Evolutionary conservation across 139 green algal genomes (phyloP), one percentile per base, ranked within the genome.

Genomic region (Tetratostichococcus sp.): DNA sequence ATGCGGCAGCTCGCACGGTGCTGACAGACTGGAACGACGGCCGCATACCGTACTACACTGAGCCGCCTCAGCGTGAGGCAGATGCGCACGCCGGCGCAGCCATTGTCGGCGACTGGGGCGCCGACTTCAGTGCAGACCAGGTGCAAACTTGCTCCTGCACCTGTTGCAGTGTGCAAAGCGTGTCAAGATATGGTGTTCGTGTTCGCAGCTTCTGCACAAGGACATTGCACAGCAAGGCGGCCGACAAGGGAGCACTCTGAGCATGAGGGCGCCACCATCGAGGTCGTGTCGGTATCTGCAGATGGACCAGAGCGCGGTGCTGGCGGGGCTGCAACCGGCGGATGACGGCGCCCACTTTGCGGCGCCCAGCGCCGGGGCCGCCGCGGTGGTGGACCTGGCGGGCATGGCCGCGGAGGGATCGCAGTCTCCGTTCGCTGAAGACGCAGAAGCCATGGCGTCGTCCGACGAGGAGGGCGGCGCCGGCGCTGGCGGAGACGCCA

Each of bases 1-100:
- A 81, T 65, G 88, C 84, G 16, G 87, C 89, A 0, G 94, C 92
- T 0, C 77, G 77, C 22, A 85, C 96, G 30, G 83, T 97, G n/a
- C 85, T 98, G 35, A 81, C 92, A 74, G 95, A 99, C 83, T 99
- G 96, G 96, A 96, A 96, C 79, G 85, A 89, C 59, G 96, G 96
- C 33, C 84, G 82, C 62, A 97, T 98, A 69, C 89, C 91, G 1
- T 98, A 93, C 89, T 97, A 89, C 89, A 98, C 92, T 14, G 50
- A 86, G 30, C 94, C 94, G 0, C 91, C 94, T 2, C 71, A 79
- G 66, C 82, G 84, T 0, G 57, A 75, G 31, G 72, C 67, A 34
- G 87, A 86, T 59, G 85, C 85, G 69, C 70, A 89, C 43, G 88
- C 82, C 0, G 78, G 50, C 1, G 85, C 87, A 17, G 82, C 83